Evolutionary conservation across 345 rosid species (phyloP).

Genomic region (Salix exigua): DNA sequence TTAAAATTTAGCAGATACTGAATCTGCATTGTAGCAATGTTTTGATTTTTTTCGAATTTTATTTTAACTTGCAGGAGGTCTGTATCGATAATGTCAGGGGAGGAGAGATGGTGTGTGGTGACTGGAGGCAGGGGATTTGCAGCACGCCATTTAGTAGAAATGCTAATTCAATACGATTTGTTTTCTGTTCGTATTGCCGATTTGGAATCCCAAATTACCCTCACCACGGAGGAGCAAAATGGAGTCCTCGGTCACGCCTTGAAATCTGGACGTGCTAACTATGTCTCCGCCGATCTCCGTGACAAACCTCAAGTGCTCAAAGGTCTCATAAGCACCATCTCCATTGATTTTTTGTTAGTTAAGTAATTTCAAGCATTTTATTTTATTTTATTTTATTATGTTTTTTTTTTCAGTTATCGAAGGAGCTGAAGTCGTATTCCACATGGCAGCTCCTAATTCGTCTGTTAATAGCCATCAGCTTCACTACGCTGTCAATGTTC

Average conservation of each 20-base stretch:
- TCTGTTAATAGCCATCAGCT: slow-evolving; percentile 71
- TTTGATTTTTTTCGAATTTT: background rate
- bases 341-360: background rate
- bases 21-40: background rate
- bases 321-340: slow-evolving; percentile 34
- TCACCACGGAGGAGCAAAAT: slow-evolving; percentile 50
- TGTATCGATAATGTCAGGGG: slow-evolving; percentile 23
- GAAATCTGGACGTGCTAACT: slow-evolving; percentile 59
- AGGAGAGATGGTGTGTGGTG: slow-evolving; percentile 71
- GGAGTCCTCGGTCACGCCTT: slow-evolving; percentile 68
- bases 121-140: slow-evolving; percentile 95
- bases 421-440: slow-evolving; percentile 85
- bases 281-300: slow-evolving; percentile 71
- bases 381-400: background rate
- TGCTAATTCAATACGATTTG: slow-evolving; percentile 50
- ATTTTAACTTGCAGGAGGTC: no score
- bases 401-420: slow-evolving; percentile 43
- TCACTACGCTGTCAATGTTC: slow-evolving; percentile 84
- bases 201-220: slow-evolving; percentile 51
- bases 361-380: background rate
- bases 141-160: slow-evolving; percentile 83
- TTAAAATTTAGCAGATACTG: background rate
- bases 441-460: slow-evolving; percentile 98
- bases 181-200: slow-evolving; percentile 72
- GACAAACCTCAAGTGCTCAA: slow-evolving; percentile 60